Evolutionary conservation across 23 red algal species (phyloP), one percentile per base, ranked within the genome.

Genomic region (Agarophyton chilense): DNA sequence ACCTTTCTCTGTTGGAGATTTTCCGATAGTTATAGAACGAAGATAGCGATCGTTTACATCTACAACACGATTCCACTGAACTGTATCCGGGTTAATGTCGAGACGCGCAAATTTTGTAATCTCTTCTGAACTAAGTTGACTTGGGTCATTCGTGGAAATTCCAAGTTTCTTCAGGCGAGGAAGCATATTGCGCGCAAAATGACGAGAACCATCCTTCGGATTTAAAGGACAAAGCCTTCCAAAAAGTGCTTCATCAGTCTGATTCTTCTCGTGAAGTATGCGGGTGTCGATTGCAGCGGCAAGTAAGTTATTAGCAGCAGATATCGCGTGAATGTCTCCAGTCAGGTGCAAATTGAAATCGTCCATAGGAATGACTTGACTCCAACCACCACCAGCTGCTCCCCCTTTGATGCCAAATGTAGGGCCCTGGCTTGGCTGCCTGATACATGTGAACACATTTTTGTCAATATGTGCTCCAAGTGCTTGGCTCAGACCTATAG

Each of bases 391-490:
- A 52, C 97, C 97, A 25, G 97, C 97, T 21, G 97, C 97, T 10
- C 97, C 97, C 81, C 97, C 97, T 74, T 99, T 99, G 72, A 99
- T 94, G 25, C 97, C 97, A 60, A 96, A 99, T 0, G 93, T 96
- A 16, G 97, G 97, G 38, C 97, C 97, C 61, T 96, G 97, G 57
- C 87, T 93, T 52, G 97, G 97, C 87, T 99, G 97, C 47, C 97
- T 79, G 43, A 99, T 81, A 71, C 93, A 96, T 9, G 97, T 99
- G 70, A 99, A 94, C 14, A 99, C 97, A 39, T 73, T 90, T 28
- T 84, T 80, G 26, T 83, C 81, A 11, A 95, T 52, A 35, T 98
- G 96, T n/a, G 96, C 96, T 38, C 97, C 97, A 10, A 99, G 72
- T n/a, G 97, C 92, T 72, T 99, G 97, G 56, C 82, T 90, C 8